Conservation (phyloP, 495 filamentous ascomycete genomes). For the Penicillium atrosanguineum region DNA sequence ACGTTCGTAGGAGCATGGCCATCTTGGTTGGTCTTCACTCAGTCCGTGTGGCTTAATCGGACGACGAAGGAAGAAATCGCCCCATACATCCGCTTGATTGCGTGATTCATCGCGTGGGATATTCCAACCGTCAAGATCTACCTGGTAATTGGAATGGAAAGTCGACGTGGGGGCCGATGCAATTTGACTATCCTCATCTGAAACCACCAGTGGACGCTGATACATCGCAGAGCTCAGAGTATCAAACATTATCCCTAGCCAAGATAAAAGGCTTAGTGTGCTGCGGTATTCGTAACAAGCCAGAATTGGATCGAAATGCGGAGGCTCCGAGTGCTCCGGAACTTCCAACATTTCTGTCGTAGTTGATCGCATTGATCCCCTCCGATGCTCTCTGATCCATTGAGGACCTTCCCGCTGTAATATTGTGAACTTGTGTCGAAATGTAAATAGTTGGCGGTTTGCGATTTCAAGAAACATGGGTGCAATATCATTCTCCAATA, state of each 20-base stretch:
- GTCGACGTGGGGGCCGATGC: constrained; percentile 1
- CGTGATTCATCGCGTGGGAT: background rate
- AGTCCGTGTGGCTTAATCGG: constrained; percentile 5
- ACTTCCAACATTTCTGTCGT: background rate
- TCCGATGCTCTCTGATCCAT: background rate
- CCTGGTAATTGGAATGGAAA: background rate
- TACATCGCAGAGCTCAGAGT: constrained; percentile 48
- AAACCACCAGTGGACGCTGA: constrained; percentile 41
- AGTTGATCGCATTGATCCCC: constrained; percentile 5
- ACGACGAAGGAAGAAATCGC: constrained; percentile 29
- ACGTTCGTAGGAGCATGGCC: constrained; percentile 45
- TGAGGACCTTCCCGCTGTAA: constrained; percentile 11
- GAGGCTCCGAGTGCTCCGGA: background rate
- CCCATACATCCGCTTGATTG: constrained; percentile 26
- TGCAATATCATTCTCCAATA: constrained; percentile 37
- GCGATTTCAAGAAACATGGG: constrained; percentile 39
- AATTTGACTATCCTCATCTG: constrained; percentile 44
- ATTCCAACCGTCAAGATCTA: constrained; percentile 16
- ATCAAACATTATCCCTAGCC: constrained; percentile 53
- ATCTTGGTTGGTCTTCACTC: constrained; percentile 19
- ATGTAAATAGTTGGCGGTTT: constrained; percentile 30
- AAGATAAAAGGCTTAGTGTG: constrained; percentile 45
- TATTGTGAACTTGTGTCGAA: constrained; percentile 28
- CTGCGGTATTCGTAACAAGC: constrained; percentile 29
- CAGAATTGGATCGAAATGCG: constrained; percentile 8